phyloP scores from a whole-genome alignment of 192 early-diverging fungal genomes.

The Backusella westeae region DNA sequence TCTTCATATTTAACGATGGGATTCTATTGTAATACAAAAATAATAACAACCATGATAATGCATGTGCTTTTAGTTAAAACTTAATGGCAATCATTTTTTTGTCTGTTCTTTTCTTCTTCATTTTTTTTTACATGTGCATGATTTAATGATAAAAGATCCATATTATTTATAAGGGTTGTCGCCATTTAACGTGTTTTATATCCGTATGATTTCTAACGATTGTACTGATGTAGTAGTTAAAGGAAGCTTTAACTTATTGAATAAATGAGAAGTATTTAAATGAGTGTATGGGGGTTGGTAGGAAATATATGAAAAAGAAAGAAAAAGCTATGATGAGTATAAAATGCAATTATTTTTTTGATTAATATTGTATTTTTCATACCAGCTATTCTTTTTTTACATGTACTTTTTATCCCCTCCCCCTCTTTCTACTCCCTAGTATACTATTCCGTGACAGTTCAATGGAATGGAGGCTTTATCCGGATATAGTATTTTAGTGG shows the following conservation, averaged over 20 bases:
- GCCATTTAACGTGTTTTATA: background rate
- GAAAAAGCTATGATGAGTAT: background rate
- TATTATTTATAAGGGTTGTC: background rate
- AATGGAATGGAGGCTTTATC: background rate
- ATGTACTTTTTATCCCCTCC: background rate
- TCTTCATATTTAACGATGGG: background rate
- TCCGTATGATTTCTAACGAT: background rate
- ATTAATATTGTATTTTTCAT: constrained; percentile 3
- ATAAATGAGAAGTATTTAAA: background rate
- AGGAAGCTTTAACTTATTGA: background rate
- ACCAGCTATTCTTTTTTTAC: constrained; percentile 8
- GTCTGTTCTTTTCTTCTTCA: background rate
- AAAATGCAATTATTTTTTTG: background rate
- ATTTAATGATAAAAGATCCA: background rate
- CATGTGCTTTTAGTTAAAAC: background rate
- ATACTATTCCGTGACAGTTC: background rate
- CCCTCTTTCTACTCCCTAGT: constrained; percentile 2
- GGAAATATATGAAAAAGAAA: constrained; percentile 5
- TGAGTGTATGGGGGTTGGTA: constrained; percentile 7
- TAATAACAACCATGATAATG: background rate
- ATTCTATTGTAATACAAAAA: background rate
- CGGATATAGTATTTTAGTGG: background rate
- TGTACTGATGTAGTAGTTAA: background rate
- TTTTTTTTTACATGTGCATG: constrained; percentile 1
- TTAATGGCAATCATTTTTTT: background rate